Base-by-base conservation (phyloP, 768 basidiomycete genomes). In the Pulveroboletus sp. region DNA sequence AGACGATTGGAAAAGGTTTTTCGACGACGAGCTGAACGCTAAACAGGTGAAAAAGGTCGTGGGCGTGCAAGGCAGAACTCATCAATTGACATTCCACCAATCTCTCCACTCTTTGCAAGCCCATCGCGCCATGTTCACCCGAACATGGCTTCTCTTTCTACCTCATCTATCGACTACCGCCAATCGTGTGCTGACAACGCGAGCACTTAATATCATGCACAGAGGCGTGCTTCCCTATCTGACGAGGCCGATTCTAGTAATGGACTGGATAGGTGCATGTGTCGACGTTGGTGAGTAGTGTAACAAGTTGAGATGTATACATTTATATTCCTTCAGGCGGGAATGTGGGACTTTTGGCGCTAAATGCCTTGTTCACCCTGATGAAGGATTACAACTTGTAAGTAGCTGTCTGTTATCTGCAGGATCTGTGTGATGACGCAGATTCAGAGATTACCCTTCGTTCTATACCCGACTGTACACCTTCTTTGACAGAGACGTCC, bases 321-420 rank as follows among this genome's bases (percentile, higher is more conserved):
- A 20, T 17, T 47, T 29, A 55, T n/a, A 24, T 43, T 34, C 48
- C 2, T 19, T 11, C 53, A 89, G 92, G 93, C 29, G 93, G 92
- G 2, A 78, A 83, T 0, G 77, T 89, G 14, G 96, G 92, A 2
- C 75, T 99, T 48, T 73, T 98, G 37, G 93, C 91, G 2, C 75
- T 99, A 56, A 98, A 98, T 59, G 86, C 90, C 1, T 69, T 99
- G 43, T 98, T 93, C 62, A 79, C 86, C 12, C 74, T 99, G 52
- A 97, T 98, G 70, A 88, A 80, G 50, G 84, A 93, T 44, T 93
- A 96, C 63, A 96, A 96, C 59, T 75, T 99, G 94, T 91, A 62
- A 63, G 89, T 76, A 23, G 11, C 29, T 4, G 20, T 35, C 22
- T 23, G 22, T 54, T 42, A 12, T 24, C 14, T 24, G 9, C n/a